Base-by-base conservation (phyloP, 2,329 filamentous ascomycete genomes). In the Oidium heveae region DNA sequence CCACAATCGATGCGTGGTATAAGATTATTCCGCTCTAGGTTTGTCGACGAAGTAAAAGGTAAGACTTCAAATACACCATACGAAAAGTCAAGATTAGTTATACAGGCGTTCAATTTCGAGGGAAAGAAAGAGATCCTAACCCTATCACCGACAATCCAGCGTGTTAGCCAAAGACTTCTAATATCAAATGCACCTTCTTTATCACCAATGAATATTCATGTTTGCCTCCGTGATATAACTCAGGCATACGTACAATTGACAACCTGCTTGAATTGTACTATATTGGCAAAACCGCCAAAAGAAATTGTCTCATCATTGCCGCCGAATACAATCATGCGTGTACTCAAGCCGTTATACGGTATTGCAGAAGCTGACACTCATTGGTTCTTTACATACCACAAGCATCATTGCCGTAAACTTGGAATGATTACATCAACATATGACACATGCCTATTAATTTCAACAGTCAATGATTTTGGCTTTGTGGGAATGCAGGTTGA, bases 121-220 rank as follows among this genome's bases (percentile, higher is more conserved):
- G 54, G 51, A 41, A 57, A 57, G 34, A 22, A 52, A 4, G 16
- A 32, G n/a, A 50, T 57, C 34, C 33, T 57, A 16, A 57, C 56
- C 3, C 34, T 52, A 47, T 56, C 55, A 24, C 52, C 46, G 9
- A 56, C 53, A 18, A 56, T 56, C 13, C 53, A 57, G 50, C 20
- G 46, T 28, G 33, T 36, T 10, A 57, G 41, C 33, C 32, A 57
- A 37, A 15, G 56, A 43, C 7, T 55, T n/a, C 20, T 57, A 20
- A 4, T 57, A 10, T 24, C 39, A 16, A 16, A 50, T 39, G 54
- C 36, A 13, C 28, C 36, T 0, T 37, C 18, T n/a, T 15, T 53
- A n/a, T 18, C 43, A n/a, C 12, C 43, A 22, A 18, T 18, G 22
- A 53, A 15, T 16, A 37, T 39, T 37, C 24, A 39, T 2, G 2